Percentiles rank a stretch among this genome's conserved stretches.
These are phyloP conservation scores for Amphibolis antarctica DNA, from an alignment of 106 monocot genomes.

Conservation along the genomic window DNA sequence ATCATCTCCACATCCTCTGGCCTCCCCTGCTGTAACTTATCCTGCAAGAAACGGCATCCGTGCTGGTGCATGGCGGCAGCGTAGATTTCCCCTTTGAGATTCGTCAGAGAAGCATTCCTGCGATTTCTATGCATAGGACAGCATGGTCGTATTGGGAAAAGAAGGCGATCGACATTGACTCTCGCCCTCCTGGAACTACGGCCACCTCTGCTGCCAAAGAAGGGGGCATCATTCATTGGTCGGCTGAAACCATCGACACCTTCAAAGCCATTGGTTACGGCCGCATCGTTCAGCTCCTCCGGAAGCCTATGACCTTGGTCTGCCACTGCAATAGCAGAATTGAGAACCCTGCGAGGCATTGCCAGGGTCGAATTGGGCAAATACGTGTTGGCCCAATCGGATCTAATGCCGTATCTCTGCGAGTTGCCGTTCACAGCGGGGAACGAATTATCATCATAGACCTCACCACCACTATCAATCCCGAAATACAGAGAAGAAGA, in stretches of 20 bases:
- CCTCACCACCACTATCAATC: neutral
- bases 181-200: neutral
- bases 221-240: slow-evolving; percentile 15
- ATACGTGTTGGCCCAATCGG: neutral
- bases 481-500: neutral
- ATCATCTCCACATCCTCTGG: slow-evolving; percentile 34
- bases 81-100: slow-evolving; percentile 30
- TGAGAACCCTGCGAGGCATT: neutral
- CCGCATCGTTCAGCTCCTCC: neutral
- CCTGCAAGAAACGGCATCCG: slow-evolving; percentile 57
- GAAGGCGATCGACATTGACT: neutral
- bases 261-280: slow-evolving; percentile 12
- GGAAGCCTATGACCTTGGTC: neutral
- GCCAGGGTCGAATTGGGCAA: neutral
- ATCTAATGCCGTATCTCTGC: neutral
- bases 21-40: slow-evolving; percentile 44
- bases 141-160: slow-evolving; percentile 1
- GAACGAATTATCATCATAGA: neutral
- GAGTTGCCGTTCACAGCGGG: neutral
- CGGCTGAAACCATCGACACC: slow-evolving; percentile 23
- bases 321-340: neutral
- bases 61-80: slow-evolving; percentile 53
- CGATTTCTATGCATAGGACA: neutral
- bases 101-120: slow-evolving; percentile 18
- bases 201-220: neutral